Base-by-base conservation (phyloP, 345 rosid genomes). In the Diplotaxis tenuifolia region DNA sequence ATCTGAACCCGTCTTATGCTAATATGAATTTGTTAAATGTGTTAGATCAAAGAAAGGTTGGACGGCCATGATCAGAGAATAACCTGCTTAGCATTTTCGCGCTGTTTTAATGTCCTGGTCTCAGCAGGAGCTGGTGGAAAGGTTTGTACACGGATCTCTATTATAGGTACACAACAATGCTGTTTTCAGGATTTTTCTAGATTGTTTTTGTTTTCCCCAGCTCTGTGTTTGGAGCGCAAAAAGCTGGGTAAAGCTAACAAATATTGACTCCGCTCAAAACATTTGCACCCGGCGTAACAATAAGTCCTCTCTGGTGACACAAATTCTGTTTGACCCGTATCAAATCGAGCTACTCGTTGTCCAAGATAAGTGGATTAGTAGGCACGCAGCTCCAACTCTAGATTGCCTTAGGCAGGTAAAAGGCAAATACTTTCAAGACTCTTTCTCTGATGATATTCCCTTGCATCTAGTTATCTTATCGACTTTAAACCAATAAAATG, bases 51-150 rank as follows among this genome's bases (percentile, higher is more conserved):
- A 36, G 68, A n/a, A 66, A 77, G 71, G 9, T 50, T 77, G 36
- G 68, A 77, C 19, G 80, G 73, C 50, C 80, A 77, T 11, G n/a
- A 71, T 25, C 80, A 77, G 63, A 66, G 62, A 53, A 77, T 77
- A 36, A 60, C 76, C 2, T 66, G 68, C 64, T 36, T 77, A 50
- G 80, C 68, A 21, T 71, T 71, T 71, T 77, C 80, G 0, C 23
- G 21, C 40, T 77, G 63, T 71, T 77, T 71, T 21, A 60, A 52
- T 22, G 52, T 71, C 59, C 76, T 77, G 3, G 58, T 71, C 58
- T 77, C 80, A 71, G 71, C 80, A 1, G 69, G 68, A 53, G 76
- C 76, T 66, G 76, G 71, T 38, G 76, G 73, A 50, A 67, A 71
- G 80, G 80, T 77, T 49, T 32, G 75, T 63, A 7, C 23, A 65